These are phyloP conservation scores for Urtica urens DNA, from an alignment of 306 rosid genomes.

Conservation along the genomic window DNA sequence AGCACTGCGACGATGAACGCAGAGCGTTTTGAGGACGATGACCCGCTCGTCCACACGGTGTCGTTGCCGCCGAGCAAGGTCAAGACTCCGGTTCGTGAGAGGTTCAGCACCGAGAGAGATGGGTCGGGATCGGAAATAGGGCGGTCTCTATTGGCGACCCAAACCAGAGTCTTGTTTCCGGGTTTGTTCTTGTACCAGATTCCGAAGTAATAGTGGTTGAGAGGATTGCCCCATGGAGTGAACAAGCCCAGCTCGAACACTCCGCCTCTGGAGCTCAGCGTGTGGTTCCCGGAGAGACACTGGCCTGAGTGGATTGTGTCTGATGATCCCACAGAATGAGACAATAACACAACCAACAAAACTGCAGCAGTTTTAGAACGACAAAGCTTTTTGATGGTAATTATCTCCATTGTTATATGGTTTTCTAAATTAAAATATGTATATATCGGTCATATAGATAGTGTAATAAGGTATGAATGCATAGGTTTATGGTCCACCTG, in stretches of 20 bases:
- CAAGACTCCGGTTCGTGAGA: constrained; percentile 13
- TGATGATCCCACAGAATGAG: constrained; percentile 1
- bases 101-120: constrained; percentile 8
- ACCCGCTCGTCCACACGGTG: constrained; percentile 19
- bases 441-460: no score
- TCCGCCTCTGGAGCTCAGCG: constrained; percentile 7
- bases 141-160: constrained; percentile 29
- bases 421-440: no score
- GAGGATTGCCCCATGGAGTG: constrained; percentile 9
- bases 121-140: constrained; percentile 31
- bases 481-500: no score
- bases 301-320: constrained; percentile 13
- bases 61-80: background rate
- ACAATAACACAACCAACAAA: no score
- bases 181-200: constrained; percentile 28
- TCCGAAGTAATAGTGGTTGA: constrained; percentile 19
- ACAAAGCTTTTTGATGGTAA: no score
- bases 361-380: no score
- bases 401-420: no score
- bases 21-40: background rate
- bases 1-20: constrained; percentile 12
- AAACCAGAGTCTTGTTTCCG: constrained; percentile 17
- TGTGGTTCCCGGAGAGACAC: constrained; percentile 12
- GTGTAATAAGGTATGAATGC: no score
- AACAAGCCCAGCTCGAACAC: constrained; percentile 25